These are phyloP conservation scores for Diatrype stigma DNA, from an alignment of 2,329 filamentous ascomycete species.

Conservation along the genomic window DNA sequence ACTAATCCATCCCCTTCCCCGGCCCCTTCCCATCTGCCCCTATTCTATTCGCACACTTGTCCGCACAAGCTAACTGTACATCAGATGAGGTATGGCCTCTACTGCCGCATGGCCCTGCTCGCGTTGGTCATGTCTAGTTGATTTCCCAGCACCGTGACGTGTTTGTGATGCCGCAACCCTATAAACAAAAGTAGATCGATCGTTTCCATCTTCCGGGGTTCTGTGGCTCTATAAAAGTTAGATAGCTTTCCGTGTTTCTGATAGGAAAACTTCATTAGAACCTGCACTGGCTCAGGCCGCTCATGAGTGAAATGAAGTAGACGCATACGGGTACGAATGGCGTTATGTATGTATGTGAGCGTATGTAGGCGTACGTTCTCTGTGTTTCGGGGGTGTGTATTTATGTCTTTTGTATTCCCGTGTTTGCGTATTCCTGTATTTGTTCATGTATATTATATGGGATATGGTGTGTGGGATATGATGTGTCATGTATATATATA, in stretches of 20 bases:
- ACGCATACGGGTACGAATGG: slow-evolving; percentile 9
- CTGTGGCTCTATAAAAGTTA: background rate
- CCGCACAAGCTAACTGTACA: slow-evolving; percentile 34
- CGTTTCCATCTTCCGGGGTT: no score
- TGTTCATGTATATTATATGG: slow-evolving; percentile 12
- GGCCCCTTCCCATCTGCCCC: no score
- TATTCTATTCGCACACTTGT: background rate
- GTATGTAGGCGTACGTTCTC: slow-evolving; percentile 10
- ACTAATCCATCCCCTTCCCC: no score
- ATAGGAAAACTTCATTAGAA: slow-evolving; percentile 25
- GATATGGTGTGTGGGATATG: slow-evolving; percentile 5
- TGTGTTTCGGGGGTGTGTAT: slow-evolving; percentile 11
- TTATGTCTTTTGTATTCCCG: slow-evolving; percentile 9
- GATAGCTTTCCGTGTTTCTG: background rate
- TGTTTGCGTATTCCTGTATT: slow-evolving; percentile 7
- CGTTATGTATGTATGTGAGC: slow-evolving; percentile 12
- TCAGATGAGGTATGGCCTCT: slow-evolving; percentile 95
- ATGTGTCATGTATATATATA: slow-evolving; percentile 2
- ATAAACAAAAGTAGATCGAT: slow-evolving; percentile 1
- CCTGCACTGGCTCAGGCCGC: slow-evolving; percentile 23
- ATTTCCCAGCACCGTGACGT: slow-evolving; percentile 8
- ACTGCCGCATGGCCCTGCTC: slow-evolving; percentile 95
- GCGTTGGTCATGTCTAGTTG: slow-evolving; percentile 75
- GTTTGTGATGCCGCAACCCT: background rate
- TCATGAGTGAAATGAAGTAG: slow-evolving; percentile 28